A percentile compares a stretch with the other conserved stretches of the same genome.
phyloP scores from a whole-genome alignment of 768 basidiomycete species.

The Psilocybe subaeruginosa region DNA sequence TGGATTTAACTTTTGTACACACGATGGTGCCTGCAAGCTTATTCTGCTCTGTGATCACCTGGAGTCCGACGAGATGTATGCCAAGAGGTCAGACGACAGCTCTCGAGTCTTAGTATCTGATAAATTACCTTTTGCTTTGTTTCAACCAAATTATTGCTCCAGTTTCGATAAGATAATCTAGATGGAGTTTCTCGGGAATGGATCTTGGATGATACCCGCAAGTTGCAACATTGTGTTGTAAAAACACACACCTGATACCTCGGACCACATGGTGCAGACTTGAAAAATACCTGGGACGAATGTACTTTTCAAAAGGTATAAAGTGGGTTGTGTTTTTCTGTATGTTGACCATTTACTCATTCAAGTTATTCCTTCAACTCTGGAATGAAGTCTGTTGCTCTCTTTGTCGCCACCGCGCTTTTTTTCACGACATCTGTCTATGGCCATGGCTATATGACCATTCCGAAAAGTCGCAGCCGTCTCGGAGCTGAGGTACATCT shows the following conservation, averaged over 20 bases:
- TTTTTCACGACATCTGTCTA: conserved; percentile 3
- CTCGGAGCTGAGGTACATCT: conserved; percentile 4
- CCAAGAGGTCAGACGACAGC: not conserved
- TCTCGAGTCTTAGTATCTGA: not conserved
- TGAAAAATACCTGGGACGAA: not conserved
- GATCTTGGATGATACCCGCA: not conserved
- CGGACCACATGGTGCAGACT: not conserved
- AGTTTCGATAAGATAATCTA: not conserved
- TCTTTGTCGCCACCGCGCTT: not conserved
- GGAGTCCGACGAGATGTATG: not conserved
- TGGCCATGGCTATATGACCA: conserved; percentile 7
- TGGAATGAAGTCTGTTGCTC: not conserved
- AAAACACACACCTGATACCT: not conserved
- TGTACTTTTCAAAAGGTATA: not conserved
- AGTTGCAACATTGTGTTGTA: not conserved
- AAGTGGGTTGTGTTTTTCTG: not conserved
- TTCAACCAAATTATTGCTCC: not conserved
- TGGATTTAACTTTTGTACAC: not conserved
- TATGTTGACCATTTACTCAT: not conserved
- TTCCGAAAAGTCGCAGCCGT: conserved; percentile 4
- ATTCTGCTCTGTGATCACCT: not conserved
- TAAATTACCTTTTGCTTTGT: not conserved
- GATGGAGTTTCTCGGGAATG: not conserved
- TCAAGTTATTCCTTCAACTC: not conserved
- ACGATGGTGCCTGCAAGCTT: not conserved